These are phyloP conservation scores for Phycomyces blakesleeanus DNA, from an alignment of 192 early-diverging fungal species.

Conservation along the genomic window DNA sequence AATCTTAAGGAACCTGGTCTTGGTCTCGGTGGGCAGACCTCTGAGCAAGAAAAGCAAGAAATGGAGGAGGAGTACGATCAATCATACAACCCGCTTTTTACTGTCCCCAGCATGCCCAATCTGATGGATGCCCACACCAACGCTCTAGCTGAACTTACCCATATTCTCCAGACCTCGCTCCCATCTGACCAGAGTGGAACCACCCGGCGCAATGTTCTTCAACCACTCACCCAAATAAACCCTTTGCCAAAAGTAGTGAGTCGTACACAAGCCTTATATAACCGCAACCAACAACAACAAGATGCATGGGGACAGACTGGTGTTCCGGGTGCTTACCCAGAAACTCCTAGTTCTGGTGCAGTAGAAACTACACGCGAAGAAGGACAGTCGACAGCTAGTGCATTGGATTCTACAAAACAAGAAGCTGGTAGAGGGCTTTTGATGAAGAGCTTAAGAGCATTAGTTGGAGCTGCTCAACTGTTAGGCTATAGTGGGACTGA, in stretches of 20 bases:
- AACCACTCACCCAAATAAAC: conserved; percentile 18
- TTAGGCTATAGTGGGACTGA: conserved; percentile 24
- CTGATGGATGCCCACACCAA: conserved; percentile 30
- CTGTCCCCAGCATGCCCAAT: conserved; percentile 39
- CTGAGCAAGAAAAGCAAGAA: conserved; percentile 21
- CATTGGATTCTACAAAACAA: not conserved
- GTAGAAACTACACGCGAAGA: no score
- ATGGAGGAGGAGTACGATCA: conserved; percentile 40
- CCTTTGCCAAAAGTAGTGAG: conserved; percentile 25
- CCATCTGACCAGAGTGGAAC: conserved; percentile 3
- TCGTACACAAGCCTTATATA: not conserved
- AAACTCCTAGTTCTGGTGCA: not conserved
- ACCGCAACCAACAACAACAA: not conserved
- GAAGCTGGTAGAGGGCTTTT: conserved; percentile 16
- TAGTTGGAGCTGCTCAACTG: conserved; percentile 25
- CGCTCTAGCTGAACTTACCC: conserved; percentile 27
- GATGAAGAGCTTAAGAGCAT: conserved; percentile 26
- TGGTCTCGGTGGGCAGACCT: not conserved
- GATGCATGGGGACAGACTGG: not conserved
- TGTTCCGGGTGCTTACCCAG: conserved; percentile 34
- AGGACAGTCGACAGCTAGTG: not conserved
- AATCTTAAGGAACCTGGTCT: no score
- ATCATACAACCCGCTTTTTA: conserved; percentile 34
- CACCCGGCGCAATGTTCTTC: not conserved
- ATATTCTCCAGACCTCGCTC: conserved; percentile 28